A percentile compares a stretch with the other conserved stretches of the same genome.
Conservation (phyloP, 1,284 basidiomycete species). For the Sanghuangporus weigelae region DNA sequence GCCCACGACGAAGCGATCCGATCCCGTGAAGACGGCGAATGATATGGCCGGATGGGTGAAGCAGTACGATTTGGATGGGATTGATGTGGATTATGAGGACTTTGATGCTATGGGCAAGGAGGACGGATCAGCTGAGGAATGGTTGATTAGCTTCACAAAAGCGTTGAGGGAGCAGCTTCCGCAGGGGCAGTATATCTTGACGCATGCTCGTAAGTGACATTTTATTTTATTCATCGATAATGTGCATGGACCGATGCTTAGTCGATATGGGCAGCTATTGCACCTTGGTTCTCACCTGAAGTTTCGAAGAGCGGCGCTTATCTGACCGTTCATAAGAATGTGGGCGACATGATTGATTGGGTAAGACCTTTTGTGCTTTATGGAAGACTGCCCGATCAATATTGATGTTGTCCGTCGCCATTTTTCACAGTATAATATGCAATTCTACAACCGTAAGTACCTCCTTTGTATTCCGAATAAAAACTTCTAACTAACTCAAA, state of each 20-base stretch:
- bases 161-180: constrained; percentile 24
- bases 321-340: constrained; percentile 21
- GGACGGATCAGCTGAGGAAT: constrained; percentile 21
- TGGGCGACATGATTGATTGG: constrained; percentile 24
- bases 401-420: neutral
- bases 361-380: constrained; percentile 3
- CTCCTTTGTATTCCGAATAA: neutral
- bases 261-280: neutral
- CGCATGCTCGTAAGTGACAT: constrained; percentile 22
- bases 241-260: neutral
- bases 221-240: neutral
- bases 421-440: constrained; percentile 13
- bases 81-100: constrained; percentile 21
- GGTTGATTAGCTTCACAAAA: constrained; percentile 24
- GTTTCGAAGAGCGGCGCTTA: constrained; percentile 19
- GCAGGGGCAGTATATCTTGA: constrained; percentile 21
- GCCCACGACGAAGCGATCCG: constrained; percentile 19
- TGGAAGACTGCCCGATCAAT: neutral
- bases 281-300: constrained; percentile 13
- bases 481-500: neutral
- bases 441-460: constrained; percentile 19
- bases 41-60: constrained; percentile 23
- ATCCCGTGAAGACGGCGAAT: constrained; percentile 18
- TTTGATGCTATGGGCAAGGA: constrained; percentile 24
- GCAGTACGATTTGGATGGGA: constrained; percentile 14